phyloP scores from a whole-genome alignment of 2,329 filamentous ascomycete species.

The Phialemoniopsis sp. region DNA sequence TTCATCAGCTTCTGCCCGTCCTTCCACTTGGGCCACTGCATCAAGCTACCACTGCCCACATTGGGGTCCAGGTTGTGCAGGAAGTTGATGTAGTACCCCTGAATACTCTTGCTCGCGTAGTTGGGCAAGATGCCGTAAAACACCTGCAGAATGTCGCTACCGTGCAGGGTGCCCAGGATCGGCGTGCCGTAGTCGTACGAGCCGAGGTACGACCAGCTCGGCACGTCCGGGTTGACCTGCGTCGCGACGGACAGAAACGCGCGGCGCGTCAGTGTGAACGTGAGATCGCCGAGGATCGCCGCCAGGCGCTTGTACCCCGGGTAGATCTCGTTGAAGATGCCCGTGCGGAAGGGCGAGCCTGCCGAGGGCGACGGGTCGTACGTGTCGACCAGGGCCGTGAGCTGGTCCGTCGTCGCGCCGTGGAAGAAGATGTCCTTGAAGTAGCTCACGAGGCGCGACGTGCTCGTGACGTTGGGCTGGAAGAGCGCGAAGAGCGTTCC shows the following conservation, averaged over 20 bases:
- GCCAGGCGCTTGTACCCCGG: constrained; percentile 75
- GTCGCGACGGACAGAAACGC: constrained; percentile 49
- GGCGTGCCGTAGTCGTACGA: constrained; percentile 70
- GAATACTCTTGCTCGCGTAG: constrained; percentile 54
- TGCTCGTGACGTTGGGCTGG: constrained; percentile 63
- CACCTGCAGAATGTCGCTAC: constrained; percentile 62
- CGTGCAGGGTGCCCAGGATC: constrained; percentile 73
- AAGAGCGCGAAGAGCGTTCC: constrained; percentile 71
- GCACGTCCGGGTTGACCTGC: constrained; percentile 49
- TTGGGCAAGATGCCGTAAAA: constrained; percentile 63
- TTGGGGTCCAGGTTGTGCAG: constrained; percentile 70
- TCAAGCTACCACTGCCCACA: constrained; percentile 32
- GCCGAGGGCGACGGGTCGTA: constrained; percentile 54
- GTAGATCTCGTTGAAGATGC: constrained; percentile 65
- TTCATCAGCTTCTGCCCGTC: constrained; percentile 44
- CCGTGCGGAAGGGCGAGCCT: constrained; percentile 71
- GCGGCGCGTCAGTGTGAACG: constrained; percentile 70
- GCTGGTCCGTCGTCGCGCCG: constrained; percentile 40
- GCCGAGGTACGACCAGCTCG: constrained; percentile 70
- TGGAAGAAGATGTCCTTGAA: constrained; percentile 57
- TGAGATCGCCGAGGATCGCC: constrained; percentile 70
- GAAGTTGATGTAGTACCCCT: constrained; percentile 71
- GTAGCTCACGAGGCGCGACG: constrained; percentile 56
- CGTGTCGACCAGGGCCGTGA: constrained; percentile 54
- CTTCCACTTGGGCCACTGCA: constrained; percentile 37